Evolutionary conservation across 257 asterid species (phyloP), one percentile per base, ranked within the genome.

Genomic region (Galeopsis tetrahit): DNA sequence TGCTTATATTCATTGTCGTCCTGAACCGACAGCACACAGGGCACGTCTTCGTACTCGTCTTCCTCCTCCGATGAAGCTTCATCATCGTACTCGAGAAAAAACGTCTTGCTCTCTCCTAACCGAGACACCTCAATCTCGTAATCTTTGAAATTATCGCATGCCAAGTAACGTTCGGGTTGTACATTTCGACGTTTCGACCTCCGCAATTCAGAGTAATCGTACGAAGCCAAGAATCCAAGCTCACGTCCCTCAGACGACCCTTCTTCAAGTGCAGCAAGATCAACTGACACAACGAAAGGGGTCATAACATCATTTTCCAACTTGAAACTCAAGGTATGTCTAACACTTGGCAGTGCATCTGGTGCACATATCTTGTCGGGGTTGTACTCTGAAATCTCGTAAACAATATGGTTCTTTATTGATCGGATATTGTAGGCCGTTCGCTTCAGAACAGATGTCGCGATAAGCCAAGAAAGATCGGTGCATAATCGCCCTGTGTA

Each of bases 161-260:
- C 99, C 63, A 88, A 58, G 57, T 83, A 95, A 21, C 98, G 97
- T 5, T 90, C 96, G 6, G 99, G 99, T 60, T 82, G 84, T 17
- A 86, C 74, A 65, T 75, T 80, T 32, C 94, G 75, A 17, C 99
- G 92, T 70, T 87, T 92, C 10, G 99, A 95, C 77, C 99, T 82
- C 46, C 99, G 80, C 69, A 92, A 56, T 32, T 85, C 90, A n/a
- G 59, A 34, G 59, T 67, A 73, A 56, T 88, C 91, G 40, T 72
- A 78, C 21, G 79, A 63, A 70, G 78, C 40, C 73, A 81, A 61
- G 44, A 82, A 77, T 36, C 80, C 88, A 2, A 76, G 79, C 62
- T 70, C 88, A 60, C 53, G 63, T 10, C 66, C 80, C 9, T 59
- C 74, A 21, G 28, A 21, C 0, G 75, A 66, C 15, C 46, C 80